Base-by-base conservation (phyloP, 495 filamentous ascomycete species). In the Baudoinia panamericana region DNA sequence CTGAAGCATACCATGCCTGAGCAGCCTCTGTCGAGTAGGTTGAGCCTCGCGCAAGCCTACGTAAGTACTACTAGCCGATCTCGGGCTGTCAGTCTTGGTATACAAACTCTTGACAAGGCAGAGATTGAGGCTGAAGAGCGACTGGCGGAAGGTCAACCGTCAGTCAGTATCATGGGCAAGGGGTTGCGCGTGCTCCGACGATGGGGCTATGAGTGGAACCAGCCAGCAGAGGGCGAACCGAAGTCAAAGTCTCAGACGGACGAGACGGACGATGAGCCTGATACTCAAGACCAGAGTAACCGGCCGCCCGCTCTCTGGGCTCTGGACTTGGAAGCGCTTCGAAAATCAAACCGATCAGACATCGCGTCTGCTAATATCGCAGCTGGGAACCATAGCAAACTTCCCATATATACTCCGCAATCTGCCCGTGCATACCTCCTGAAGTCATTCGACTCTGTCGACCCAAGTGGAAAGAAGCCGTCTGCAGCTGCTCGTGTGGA, bases 1-100 rank as follows among this genome's bases (percentile, higher is more conserved):
- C 51, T 87, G 31, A 78, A 77, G 37, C 74, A 78, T 51, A 86
- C 83, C 0, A 87, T 84, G 76, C 80, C 83, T 0, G 75, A 78
- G 44, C 84, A 92, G 54, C 84, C 84, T 3, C 64, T 78, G n/a
- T 85, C 80, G 4, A 84, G 82, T 48, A 67, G 82, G 29, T 59
- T 90, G 17, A 87, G 82, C 54, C 61, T 92, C 17, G 81, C 71
- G 0, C 82, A 88, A 54, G 82, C 80, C 1, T 72, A 86, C 6
- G 78, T 87, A 17, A 84, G 82, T 53, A 72, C 73, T 25, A 86
- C 85, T 49, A 81, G 75, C 42, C 68, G 76, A 43, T 73, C 71
- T 11, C 84, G 84, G 54, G 84, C 83, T 19, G 67, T 78, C 28
- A 82, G 67, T 56, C 46, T 92, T 10, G 83, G 84, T 3, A 59